A percentile compares a stretch with the other conserved stretches of the same genome.
phyloP scores from a whole-genome alignment of 257 asterid species.

The Nicotiana tabacum region DNA sequence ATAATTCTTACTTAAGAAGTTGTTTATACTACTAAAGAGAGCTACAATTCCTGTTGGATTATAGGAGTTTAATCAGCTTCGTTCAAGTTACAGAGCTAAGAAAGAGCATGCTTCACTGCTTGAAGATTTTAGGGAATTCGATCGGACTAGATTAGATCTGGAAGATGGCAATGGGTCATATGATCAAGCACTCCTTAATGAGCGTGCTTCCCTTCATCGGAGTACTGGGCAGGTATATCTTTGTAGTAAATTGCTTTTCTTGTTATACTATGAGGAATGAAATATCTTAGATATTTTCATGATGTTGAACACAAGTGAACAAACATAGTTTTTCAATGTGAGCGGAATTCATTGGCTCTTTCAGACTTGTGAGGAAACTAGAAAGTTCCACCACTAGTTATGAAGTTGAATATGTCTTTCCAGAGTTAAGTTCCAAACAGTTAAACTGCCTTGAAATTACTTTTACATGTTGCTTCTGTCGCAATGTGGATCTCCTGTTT shows the following conservation, averaged over 20 bases:
- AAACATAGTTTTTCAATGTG: neutral
- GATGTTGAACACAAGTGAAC: neutral
- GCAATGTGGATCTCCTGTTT: neutral
- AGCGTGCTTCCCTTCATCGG: slow-evolving; percentile 75
- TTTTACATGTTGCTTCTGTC: neutral
- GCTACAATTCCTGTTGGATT: slow-evolving; percentile 7
- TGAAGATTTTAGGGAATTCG: slow-evolving; percentile 95
- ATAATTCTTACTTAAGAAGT: neutral
- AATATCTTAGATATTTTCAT: neutral
- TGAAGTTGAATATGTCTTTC: neutral
- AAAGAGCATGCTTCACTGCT: slow-evolving; percentile 94
- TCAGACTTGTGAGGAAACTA: neutral
- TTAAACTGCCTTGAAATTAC: neutral
- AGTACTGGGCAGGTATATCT: slow-evolving; percentile 69
- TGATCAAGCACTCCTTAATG: slow-evolving; percentile 80
- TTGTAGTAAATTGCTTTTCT: neutral
- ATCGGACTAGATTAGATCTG: slow-evolving; percentile 81
- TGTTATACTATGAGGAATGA: neutral
- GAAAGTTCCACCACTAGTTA: neutral
- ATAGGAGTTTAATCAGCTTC: slow-evolving; percentile 84
- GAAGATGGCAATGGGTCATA: slow-evolving; percentile 89
- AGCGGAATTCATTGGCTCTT: neutral
- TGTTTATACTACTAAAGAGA: neutral
- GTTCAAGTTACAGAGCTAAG: slow-evolving; percentile 85
- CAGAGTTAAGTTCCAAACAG: neutral